Conservation (phyloP, 495 filamentous ascomycete species). For the Penicillium argentinense region DNA sequence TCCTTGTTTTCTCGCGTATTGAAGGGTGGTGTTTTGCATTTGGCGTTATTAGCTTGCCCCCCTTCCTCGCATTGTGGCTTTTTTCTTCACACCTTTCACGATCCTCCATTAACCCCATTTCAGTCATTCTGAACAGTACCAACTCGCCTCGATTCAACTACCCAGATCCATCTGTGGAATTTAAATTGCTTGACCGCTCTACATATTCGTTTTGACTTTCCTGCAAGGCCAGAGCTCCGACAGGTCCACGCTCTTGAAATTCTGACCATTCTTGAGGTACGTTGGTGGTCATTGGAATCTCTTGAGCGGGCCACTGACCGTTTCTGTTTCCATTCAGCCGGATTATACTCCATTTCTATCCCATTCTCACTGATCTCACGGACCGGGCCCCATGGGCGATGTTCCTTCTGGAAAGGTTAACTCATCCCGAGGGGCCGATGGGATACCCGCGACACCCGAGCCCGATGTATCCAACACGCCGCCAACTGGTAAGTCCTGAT, state of each 20-base stretch:
- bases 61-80: neutral
- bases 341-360: neutral
- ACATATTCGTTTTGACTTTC: neutral
- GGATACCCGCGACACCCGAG: conserved; percentile 15
- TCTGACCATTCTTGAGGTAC: neutral
- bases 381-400: conserved; percentile 36
- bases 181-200: neutral
- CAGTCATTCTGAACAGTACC: neutral
- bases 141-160: no score
- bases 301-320: neutral
- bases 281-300: neutral
- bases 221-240: neutral
- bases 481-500: conserved; percentile 29
- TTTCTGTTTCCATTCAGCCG: neutral
- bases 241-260: neutral
- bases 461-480: conserved; percentile 11
- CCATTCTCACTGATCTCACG: neutral
- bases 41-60: neutral
- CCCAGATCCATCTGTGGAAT: neutral
- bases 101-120: neutral
- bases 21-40: neutral
- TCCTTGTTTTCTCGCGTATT: neutral
- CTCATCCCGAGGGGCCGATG: conserved; percentile 19
- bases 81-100: neutral
- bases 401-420: conserved; percentile 28